Evolutionary conservation across 345 rosid genomes (phyloP), one percentile per base, ranked within the genome.

Genomic region (Eucalyptus pumila): DNA sequence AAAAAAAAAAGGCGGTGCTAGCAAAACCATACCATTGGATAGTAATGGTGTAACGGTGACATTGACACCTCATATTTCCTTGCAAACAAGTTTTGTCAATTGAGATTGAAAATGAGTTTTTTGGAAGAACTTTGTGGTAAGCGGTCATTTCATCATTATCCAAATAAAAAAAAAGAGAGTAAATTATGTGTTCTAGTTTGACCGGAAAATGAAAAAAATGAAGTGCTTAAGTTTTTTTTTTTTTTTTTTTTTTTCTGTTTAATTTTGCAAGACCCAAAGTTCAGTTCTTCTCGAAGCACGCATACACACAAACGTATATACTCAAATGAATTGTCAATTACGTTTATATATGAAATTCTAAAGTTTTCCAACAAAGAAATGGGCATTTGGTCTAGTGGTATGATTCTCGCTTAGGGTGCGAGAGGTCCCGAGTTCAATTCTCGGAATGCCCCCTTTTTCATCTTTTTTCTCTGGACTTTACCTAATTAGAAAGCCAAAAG

Each of bases 331-430:
- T 32, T 5, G 0, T 67, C 2, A 8, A 3, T 32, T 15, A 3
- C 9, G 0, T 69, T 69, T 69, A 69, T 34, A 69, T 69, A 69
- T 9, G 1, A 34, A 17, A 9, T 67, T 5, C 2, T 4, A 37
- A 72, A 37, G 14, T 5, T 34, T 9, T 5, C 8, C 0, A 9
- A 3, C 2, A 9, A 9, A 17, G 4, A 3, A 2, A 9, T 6
- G 96, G 96, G 96, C 96, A 92, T 93, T 96, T 95, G 98, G 97
- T 95, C 95, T 94, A 95, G 96, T 95, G 97, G 95, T 91, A 95
- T 94, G 95, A 95, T 96, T 95, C 97, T 96, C 96, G 98, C 96
- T 96, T 96, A 93, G 95, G 96, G 96, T 95, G 94, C 95, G 93
- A 96, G 96, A 95, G 95, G 96, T 93, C 95, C 94, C 94, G 95